Base-by-base conservation (phyloP, 805 yeast species). In the Sugiyamaella americana region DNA sequence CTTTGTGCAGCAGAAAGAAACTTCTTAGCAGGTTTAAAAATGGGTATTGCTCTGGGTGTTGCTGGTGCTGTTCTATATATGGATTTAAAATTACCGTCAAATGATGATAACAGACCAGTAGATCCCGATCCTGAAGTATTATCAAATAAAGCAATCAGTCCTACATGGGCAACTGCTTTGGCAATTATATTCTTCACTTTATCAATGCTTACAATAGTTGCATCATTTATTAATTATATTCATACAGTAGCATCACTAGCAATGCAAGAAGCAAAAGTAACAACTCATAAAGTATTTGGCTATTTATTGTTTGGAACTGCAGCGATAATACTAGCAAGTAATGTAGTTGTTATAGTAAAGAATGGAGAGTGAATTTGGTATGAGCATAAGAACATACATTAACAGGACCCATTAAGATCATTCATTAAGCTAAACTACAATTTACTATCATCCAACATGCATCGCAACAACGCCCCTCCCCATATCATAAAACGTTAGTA, bases 1-100 rank as follows among this genome's bases (percentile, higher is more conserved):
- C 44, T 60, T 41, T 54, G 55, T 20, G 64, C 61, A 6, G 49
- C 49, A 36, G 67, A 63, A 50, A 56, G 65, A 30, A 63, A 60
- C 46, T 59, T 54, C 38, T 51, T 62, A 37, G 41, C 59, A 2
- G 47, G 53, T 40, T 21, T 56, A 8, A 47, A 56, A 11, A 29
- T 53, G 23, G 49, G 62, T 2, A 24, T 60, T 23, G 46, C 53
- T 22, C 48, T 63, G 11, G 53, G 55, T 17, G 50, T 60, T 13
- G 59, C 64, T 2, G 63, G 61, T 5, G 47, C 51, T 5, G 51
- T 60, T 10, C 38, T 60, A 6, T 36, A 54, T 35, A 37, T 50
- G 30, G 43, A 54, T 21, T 24, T 51, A 21, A 34, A 53, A 17
- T 41, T 56, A 5, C 52, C 55, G 10, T 29, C n/a, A 6, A 37